A percentile compares a stretch with the other conserved stretches of the same genome.
These are phyloP conservation scores for Eucalyptus viminalis DNA, from an alignment of 345 rosid genomes.

Conservation along the genomic window DNA sequence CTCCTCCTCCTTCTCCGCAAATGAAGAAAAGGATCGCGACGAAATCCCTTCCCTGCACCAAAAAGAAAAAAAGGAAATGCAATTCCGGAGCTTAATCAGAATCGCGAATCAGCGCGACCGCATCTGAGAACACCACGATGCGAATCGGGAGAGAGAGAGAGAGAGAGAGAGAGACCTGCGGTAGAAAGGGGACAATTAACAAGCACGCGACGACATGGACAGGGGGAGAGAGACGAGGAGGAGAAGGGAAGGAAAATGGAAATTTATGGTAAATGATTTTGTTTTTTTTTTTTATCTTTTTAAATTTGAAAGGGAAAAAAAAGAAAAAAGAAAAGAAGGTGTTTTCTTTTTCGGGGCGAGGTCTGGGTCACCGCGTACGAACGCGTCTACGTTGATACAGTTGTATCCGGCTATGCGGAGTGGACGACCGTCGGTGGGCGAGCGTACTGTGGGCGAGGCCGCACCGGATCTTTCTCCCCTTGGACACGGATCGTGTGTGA, in stretches of 20 bases:
- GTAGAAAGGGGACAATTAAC: background rate
- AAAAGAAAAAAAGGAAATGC: background rate
- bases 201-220: background rate
- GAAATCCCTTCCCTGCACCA: background rate
- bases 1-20: background rate
- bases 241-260: background rate
- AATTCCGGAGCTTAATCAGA: background rate
- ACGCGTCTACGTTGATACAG: background rate
- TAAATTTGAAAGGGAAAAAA: background rate
- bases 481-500: background rate
- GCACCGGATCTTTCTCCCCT: background rate
- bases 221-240: background rate
- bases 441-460: too few species aligned
- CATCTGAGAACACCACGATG: background rate
- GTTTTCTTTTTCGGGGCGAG: background rate
- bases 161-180: background rate
- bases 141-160: background rate
- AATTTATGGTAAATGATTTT: background rate
- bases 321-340: accelerated
- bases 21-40: background rate
- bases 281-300: background rate
- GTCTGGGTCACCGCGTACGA: background rate
- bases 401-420: background rate
- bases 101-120: background rate
- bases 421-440: background rate